Evolutionary conservation across 2,329 filamentous ascomycete genomes (phyloP).

Genomic region (Fusarium bactridioides): DNA sequence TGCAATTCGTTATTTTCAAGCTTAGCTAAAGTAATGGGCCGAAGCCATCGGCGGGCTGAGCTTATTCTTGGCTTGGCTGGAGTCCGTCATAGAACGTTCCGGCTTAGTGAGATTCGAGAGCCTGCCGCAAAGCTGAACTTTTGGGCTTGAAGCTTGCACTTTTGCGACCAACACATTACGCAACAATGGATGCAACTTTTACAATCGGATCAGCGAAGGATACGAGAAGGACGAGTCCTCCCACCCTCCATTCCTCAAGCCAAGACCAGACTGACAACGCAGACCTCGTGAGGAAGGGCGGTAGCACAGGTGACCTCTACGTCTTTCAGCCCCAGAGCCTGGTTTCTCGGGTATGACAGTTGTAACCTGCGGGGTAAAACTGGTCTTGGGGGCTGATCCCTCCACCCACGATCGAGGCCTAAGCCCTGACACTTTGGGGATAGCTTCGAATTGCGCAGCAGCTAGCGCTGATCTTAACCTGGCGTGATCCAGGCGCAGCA

Average conservation of each 20-base stretch:
- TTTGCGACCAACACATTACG: background rate
- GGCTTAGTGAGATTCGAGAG: background rate
- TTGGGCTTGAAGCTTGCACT: background rate
- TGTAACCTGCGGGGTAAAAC: slow-evolving; percentile 9
- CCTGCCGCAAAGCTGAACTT: background rate
- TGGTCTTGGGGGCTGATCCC: background rate
- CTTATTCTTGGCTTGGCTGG: background rate
- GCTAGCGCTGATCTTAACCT: slow-evolving; percentile 13
- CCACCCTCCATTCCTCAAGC: background rate
- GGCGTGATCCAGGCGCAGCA: slow-evolving; percentile 13
- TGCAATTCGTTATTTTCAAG: background rate
- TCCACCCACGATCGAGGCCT: slow-evolving; percentile 6
- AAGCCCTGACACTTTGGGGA: slow-evolving; percentile 3
- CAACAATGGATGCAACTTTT: background rate
- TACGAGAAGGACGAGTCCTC: slow-evolving; percentile 15
- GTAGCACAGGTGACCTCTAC: slow-evolving; percentile 26
- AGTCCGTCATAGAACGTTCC: background rate
- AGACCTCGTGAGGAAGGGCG: background rate
- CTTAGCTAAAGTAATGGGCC: background rate
- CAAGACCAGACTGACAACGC: background rate
- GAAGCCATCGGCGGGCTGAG: background rate
- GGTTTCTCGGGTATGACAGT: background rate
- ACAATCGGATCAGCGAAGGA: background rate
- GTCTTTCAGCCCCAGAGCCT: slow-evolving; percentile 10
- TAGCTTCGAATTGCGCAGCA: background rate